A percentile compares a stretch with the other conserved stretches of the same genome.
Evolutionary conservation across 2,329 filamentous ascomycete species (phyloP).

Genomic region (Aspergillus oerlinghausenensis): DNA sequence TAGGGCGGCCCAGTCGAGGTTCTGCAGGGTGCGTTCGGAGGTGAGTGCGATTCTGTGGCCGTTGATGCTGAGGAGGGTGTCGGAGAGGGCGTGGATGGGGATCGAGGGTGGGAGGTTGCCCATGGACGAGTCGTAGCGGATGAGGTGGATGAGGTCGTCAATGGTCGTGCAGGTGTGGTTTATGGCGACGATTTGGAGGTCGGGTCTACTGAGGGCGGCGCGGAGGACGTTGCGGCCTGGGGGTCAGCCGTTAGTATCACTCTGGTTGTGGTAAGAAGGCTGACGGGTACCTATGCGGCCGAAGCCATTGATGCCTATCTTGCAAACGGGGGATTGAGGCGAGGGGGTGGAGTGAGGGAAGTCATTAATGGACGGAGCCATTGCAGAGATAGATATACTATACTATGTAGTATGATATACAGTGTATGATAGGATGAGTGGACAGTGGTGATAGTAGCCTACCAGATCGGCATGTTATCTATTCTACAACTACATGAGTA

Average conservation of each 20-base stretch:
- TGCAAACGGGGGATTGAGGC: slow-evolving; percentile 30
- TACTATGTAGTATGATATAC: no score
- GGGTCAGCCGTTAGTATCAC: not conserved
- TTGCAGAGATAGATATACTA: not conserved
- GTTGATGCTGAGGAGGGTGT: slow-evolving; percentile 61
- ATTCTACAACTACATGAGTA: not conserved
- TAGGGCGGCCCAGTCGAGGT: slow-evolving; percentile 23
- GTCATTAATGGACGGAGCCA: slow-evolving; percentile 23
- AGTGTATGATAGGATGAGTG: no score
- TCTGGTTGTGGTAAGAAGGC: no score
- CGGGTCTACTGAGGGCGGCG: slow-evolving; percentile 17
- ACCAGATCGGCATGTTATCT: not conserved
- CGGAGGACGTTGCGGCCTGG: slow-evolving; percentile 61
- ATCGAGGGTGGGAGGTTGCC: slow-evolving; percentile 95
- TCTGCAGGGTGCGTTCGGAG: slow-evolving; percentile 24
- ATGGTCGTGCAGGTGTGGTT: slow-evolving; percentile 27
- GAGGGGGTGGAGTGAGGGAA: slow-evolving; percentile 11
- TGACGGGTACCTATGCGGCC: slow-evolving; percentile 67
- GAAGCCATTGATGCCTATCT: slow-evolving; percentile 95
- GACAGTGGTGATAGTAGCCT: not conserved
- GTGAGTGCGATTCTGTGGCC: slow-evolving; percentile 20
- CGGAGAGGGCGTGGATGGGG: slow-evolving; percentile 83
- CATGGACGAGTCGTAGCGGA: slow-evolving; percentile 44
- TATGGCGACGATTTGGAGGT: slow-evolving; percentile 25
- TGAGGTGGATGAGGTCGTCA: slow-evolving; percentile 27